These are phyloP conservation scores for Biscogniauxia marginata DNA, from an alignment of 2,329 filamentous ascomycete species.

Conservation along the genomic window DNA sequence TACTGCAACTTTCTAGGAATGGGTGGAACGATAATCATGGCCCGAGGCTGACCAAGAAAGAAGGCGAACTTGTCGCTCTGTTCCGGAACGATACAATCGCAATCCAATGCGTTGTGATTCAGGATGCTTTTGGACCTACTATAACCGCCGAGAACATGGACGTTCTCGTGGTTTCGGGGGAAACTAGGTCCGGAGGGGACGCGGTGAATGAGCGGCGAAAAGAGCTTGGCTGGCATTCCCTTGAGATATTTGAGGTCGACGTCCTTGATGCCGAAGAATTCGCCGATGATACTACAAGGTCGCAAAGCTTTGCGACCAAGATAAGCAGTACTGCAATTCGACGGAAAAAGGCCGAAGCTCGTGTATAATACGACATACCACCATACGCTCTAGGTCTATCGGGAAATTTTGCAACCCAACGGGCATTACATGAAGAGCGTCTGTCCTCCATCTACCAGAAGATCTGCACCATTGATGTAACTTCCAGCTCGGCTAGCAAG, in stretches of 20 bases:
- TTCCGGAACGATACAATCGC: conserved; percentile 61
- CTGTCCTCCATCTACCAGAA: conserved; percentile 61
- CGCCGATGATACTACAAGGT: conserved; percentile 40
- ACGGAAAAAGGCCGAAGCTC: conserved; percentile 38
- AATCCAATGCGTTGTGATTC: conserved; percentile 80
- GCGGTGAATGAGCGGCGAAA: conserved; percentile 81
- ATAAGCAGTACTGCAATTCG: conserved; percentile 90
- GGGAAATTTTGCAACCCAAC: neutral
- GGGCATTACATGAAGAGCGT: conserved; percentile 30
- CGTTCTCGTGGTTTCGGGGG: conserved; percentile 80
- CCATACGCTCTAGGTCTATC: neutral
- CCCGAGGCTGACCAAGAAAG: conserved; percentile 34
- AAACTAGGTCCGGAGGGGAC: conserved; percentile 79
- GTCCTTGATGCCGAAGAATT: conserved; percentile 71
- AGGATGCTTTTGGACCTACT: conserved; percentile 87
- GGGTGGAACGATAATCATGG: conserved; percentile 45
- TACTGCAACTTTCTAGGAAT: conserved; percentile 43
- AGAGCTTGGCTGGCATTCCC: conserved; percentile 70
- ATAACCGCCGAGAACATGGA: conserved; percentile 77
- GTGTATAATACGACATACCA: conserved; percentile 6
- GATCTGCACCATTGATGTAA: conserved; percentile 68
- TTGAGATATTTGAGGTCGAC: conserved; percentile 86
- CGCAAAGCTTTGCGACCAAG: conserved; percentile 72
- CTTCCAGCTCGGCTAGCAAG: conserved; percentile 59
- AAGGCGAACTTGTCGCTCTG: conserved; percentile 50